phyloP scores from a whole-genome alignment of 805 yeast genomes.

The Candida parachauliodes region DNA sequence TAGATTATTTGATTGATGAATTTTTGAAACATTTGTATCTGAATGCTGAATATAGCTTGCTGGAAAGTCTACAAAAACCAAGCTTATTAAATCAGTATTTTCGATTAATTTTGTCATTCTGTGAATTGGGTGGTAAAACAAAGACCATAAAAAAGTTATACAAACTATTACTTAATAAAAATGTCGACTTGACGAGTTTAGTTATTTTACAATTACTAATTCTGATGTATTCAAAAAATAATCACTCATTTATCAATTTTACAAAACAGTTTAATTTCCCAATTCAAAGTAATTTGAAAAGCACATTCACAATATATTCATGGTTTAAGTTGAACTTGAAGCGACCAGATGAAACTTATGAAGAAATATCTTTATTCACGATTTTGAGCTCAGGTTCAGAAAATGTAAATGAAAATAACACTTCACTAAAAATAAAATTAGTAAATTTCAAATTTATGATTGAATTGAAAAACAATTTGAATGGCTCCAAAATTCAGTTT shows the following conservation, averaged over 20 bases:
- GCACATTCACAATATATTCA: conserved; percentile 32
- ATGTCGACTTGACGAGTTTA: conserved; percentile 11
- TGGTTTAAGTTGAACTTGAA: conserved; percentile 35
- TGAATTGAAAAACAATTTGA: conserved; percentile 22
- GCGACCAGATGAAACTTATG: conserved; percentile 12
- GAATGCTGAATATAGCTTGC: neutral
- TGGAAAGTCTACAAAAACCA: conserved; percentile 9
- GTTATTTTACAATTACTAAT: conserved; percentile 21
- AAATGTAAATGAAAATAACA: conserved; percentile 8
- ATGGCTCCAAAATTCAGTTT: conserved; percentile 25
- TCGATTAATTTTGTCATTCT: conserved; percentile 22
- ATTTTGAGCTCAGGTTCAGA: conserved; percentile 23
- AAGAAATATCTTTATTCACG: conserved; percentile 19
- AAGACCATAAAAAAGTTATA: conserved; percentile 18
- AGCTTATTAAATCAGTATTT: conserved; percentile 17
- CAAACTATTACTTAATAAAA: conserved; percentile 13
- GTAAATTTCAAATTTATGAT: conserved; percentile 28
- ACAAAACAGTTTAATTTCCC: conserved; percentile 14
- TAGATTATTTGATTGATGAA: conserved; percentile 18
- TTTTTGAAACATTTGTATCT: conserved; percentile 12
- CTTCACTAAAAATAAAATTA: conserved; percentile 26
- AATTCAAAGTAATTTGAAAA: conserved; percentile 11
- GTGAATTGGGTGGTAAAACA: conserved; percentile 34
- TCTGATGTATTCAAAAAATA: conserved; percentile 17
- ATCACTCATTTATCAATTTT: conserved; percentile 28